Conservation (phyloP, 768 basidiomycete genomes). For the Collybia sp. region DNA sequence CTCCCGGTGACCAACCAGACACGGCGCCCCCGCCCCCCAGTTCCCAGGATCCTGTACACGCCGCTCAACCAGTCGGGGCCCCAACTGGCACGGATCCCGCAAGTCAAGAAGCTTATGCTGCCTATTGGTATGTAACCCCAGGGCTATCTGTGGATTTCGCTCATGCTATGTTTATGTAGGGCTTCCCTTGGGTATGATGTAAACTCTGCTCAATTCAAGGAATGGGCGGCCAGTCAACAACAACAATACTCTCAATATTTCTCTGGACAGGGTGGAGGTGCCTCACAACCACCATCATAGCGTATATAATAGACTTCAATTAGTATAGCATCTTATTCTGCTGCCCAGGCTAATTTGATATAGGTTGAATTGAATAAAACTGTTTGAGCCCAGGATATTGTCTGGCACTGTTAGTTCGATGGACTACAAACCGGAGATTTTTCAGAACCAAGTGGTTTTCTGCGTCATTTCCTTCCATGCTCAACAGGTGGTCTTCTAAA, state of each 20-base stretch:
- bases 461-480: no score
- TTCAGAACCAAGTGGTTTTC: no score
- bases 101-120: conserved; percentile 44
- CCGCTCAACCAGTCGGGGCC: conserved; percentile 1
- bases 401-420: no score
- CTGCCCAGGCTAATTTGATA: no score
- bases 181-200: conserved; percentile 84
- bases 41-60: conserved; percentile 24
- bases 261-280: conserved; percentile 31
- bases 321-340: no score
- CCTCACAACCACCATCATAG: no score
- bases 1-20: conserved; percentile 38
- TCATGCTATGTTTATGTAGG: conserved; percentile 34
- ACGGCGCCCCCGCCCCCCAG: conserved; percentile 27
- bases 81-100: conserved; percentile 7
- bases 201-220: conserved; percentile 76
- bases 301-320: no score
- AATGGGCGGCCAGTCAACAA: conserved; percentile 73
- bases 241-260: conserved; percentile 74
- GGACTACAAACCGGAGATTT: no score
- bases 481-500: no score
- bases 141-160: neutral
- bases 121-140: conserved; percentile 46
- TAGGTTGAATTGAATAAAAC: no score
- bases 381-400: no score